Evolutionary conservation across 2,329 filamentous ascomycete genomes (phyloP).

Genomic region (Cucurbitaria berberidis): DNA sequence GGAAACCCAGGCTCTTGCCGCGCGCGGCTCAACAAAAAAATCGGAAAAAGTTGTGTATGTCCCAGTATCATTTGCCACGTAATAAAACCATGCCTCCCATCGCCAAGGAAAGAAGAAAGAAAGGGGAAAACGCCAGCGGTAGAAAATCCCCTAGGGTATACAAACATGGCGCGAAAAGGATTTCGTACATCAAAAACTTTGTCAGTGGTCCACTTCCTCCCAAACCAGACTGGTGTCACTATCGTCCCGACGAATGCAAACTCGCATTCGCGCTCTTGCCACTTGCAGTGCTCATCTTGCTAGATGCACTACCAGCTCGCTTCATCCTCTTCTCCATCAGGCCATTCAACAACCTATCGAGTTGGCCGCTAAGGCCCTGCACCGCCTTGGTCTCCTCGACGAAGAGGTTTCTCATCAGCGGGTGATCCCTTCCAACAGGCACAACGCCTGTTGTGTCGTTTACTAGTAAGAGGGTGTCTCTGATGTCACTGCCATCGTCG

Average conservation of each 20-base stretch:
- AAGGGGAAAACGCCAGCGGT: too few relatives aligned
- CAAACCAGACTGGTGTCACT: not conserved
- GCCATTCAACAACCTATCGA: conserved; percentile 85
- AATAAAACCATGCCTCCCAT: too few relatives aligned
- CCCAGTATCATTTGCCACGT: too few relatives aligned
- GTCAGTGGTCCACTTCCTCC: too few relatives aligned
- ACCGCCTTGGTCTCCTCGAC: conserved; percentile 85
- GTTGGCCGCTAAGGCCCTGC: conserved; percentile 84
- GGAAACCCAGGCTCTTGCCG: too few relatives aligned
- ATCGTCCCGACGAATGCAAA: not conserved
- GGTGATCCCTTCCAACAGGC: conserved; percentile 82
- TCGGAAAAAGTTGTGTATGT: too few relatives aligned
- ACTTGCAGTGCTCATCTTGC: conserved; percentile 13
- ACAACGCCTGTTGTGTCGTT: conserved; percentile 88
- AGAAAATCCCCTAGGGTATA: not conserved
- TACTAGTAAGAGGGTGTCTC: conserved; percentile 87
- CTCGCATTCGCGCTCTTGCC: conserved; percentile 15
- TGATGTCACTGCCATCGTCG: conserved; percentile 85
- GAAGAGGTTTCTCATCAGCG: conserved; percentile 80
- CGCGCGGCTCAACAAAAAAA: too few relatives aligned
- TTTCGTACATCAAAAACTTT: not conserved
- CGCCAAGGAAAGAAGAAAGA: too few relatives aligned
- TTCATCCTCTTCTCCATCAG: conserved; percentile 66
- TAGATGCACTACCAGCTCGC: conserved; percentile 15
- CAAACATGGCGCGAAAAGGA: not conserved